phyloP scores from a whole-genome alignment of 768 basidiomycete genomes.

The Calocybe indica region DNA sequence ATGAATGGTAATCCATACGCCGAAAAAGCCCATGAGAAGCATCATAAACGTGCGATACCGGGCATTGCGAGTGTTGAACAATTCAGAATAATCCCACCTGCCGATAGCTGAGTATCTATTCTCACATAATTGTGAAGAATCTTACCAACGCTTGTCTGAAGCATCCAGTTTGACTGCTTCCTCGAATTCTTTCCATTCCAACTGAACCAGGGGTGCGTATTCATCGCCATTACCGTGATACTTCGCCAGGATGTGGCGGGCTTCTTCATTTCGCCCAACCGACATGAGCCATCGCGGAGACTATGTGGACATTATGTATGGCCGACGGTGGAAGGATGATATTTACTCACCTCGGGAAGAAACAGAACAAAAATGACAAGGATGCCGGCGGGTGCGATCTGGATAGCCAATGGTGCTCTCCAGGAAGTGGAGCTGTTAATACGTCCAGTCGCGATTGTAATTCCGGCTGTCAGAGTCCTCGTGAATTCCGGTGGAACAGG shows the following conservation, averaged over 20 bases:
- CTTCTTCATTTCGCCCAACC: constrained; percentile 42
- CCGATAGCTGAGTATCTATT: neutral
- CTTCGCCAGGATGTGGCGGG: constrained; percentile 38
- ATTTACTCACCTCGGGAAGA: constrained; percentile 28
- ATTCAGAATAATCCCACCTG: constrained; percentile 47
- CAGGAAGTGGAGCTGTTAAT: constrained; percentile 30
- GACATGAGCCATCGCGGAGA: constrained; percentile 52
- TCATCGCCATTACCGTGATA: constrained; percentile 49
- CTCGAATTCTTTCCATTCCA: constrained; percentile 49
- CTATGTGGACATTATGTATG: constrained; percentile 12
- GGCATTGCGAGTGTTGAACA: constrained; percentile 40
- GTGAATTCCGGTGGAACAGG: neutral
- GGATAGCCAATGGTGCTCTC: constrained; percentile 48
- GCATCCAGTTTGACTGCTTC: constrained; percentile 43
- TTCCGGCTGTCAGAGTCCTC: constrained; percentile 24
- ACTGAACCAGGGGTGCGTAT: constrained; percentile 41
- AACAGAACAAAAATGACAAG: constrained; percentile 26
- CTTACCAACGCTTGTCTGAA: constrained; percentile 53
- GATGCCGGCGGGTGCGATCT: constrained; percentile 39
- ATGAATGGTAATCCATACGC: constrained; percentile 20
- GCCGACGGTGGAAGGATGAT: neutral
- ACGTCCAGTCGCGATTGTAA: constrained; percentile 36
- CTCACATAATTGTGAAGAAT: neutral
- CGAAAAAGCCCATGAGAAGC: constrained; percentile 49
- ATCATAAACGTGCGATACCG: constrained; percentile 42